Conservation (phyloP, 2,329 filamentous ascomycete genomes). For the Cladosporium sp. region DNA sequence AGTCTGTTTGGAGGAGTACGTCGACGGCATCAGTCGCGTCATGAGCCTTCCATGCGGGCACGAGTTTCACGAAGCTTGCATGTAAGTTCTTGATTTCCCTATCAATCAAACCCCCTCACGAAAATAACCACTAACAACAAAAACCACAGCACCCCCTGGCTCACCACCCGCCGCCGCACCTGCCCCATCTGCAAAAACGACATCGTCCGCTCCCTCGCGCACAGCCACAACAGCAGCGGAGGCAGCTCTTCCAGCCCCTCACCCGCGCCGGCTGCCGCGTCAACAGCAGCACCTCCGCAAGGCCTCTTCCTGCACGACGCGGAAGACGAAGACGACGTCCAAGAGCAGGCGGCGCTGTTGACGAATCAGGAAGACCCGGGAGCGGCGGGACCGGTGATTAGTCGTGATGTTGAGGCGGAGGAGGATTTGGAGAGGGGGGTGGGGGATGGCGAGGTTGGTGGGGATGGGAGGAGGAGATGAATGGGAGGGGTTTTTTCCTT, state of each 20-base stretch:
- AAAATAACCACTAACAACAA: constrained; percentile 2
- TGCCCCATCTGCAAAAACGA: constrained; percentile 99
- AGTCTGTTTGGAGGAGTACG: constrained; percentile 93
- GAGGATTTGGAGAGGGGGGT: constrained; percentile 34
- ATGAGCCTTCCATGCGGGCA: constrained; percentile 98
- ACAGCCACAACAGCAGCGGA: constrained; percentile 10
- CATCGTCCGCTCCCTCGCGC: constrained; percentile 61
- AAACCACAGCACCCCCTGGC: constrained; percentile 76
- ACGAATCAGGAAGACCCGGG: constrained; percentile 31
- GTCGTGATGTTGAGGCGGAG: constrained; percentile 30
- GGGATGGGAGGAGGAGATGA: not conserved
- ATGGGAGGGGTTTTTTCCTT: not conserved
- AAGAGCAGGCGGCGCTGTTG: constrained; percentile 28
- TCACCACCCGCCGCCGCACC: constrained; percentile 91
- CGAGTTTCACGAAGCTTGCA: constrained; percentile 97
- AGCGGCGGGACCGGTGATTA: constrained; percentile 26
- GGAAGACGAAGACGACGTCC: constrained; percentile 29
- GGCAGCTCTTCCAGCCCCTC: constrained; percentile 13
- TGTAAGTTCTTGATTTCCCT: constrained; percentile 60
- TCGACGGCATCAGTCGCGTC: constrained; percentile 88
- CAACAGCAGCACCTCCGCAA: constrained; percentile 14
- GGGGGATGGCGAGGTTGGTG: constrained; percentile 4
- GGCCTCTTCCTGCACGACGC: constrained; percentile 15
- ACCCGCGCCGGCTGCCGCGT: constrained; percentile 17
- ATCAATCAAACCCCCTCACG: not conserved